Percentiles rank a stretch among this genome's conserved stretches.
These are phyloP conservation scores for Botrytis byssoidea DNA, from an alignment of 2,329 filamentous ascomycete species.

Conservation along the genomic window DNA sequence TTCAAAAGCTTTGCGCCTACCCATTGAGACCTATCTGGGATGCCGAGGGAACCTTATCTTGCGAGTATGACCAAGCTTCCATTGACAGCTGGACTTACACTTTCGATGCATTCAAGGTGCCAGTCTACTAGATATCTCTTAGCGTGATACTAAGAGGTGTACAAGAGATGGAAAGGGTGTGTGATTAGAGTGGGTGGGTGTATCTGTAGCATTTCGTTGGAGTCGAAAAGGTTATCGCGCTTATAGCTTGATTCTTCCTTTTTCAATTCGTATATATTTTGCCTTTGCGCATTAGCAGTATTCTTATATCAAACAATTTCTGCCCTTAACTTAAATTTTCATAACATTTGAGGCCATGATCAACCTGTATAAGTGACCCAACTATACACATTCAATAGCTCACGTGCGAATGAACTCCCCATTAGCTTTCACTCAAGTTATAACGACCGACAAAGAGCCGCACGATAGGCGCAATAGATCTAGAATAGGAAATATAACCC, in stretches of 20 bases:
- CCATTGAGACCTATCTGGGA: conserved; percentile 41
- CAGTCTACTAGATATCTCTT: conserved; percentile 24
- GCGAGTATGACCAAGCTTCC: conserved; percentile 33
- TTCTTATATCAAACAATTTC: background rate
- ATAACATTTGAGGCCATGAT: background rate
- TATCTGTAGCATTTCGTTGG: background rate
- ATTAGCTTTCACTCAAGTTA: background rate
- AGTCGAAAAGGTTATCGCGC: background rate
- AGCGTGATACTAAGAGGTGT: background rate
- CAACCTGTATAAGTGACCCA: background rate
- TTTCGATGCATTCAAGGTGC: conserved; percentile 28
- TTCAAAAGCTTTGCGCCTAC: conserved; percentile 43
- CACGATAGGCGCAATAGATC: background rate
- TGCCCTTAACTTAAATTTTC: background rate
- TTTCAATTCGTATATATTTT: background rate
- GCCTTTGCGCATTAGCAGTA: too few relatives aligned
- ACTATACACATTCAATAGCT: background rate
- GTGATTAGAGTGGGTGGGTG: background rate
- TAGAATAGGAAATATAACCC: too few relatives aligned
- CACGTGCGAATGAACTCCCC: background rate
- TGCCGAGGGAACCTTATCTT: conserved; percentile 33
- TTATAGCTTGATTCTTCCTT: background rate
- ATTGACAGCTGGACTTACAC: conserved; percentile 38
- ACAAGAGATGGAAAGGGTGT: background rate
- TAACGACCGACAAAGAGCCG: background rate